phyloP scores from a whole-genome alignment of 2,329 filamentous ascomycete genomes.

The Cladosporium cucumerinum region DNA sequence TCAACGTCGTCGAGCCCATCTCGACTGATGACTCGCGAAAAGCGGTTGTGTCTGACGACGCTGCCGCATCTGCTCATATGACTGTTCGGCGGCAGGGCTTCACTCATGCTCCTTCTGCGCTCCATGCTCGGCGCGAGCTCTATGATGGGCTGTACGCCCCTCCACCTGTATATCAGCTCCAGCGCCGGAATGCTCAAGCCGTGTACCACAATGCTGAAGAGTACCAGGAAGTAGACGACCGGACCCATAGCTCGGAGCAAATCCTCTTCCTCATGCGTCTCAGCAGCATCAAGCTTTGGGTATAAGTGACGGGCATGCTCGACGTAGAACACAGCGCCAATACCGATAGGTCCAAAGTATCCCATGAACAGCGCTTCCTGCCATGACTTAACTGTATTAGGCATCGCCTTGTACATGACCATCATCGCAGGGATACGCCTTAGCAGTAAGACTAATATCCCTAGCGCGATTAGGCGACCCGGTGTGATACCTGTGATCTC shows the following conservation, averaged over 20 bases:
- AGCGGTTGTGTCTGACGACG: slow-evolving; percentile 17
- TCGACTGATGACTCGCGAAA: slow-evolving; percentile 10
- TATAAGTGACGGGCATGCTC: slow-evolving; percentile 75
- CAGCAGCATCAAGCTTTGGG: slow-evolving; percentile 50
- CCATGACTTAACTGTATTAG: slow-evolving; percentile 52
- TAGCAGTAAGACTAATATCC: slow-evolving; percentile 68
- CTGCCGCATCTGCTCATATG: slow-evolving; percentile 7
- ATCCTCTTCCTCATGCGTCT: slow-evolving; percentile 61
- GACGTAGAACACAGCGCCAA: slow-evolving; percentile 85
- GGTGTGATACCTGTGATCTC: slow-evolving; percentile 60
- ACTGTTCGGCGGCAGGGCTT: slow-evolving; percentile 14
- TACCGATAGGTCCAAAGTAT: slow-evolving; percentile 86
- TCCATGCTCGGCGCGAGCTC: slow-evolving; percentile 7
- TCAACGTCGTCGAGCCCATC: not conserved
- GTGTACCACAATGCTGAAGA: slow-evolving; percentile 81
- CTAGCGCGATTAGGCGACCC: slow-evolving; percentile 67
- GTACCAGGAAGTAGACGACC: slow-evolving; percentile 77
- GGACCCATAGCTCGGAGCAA: slow-evolving; percentile 64
- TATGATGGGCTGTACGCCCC: slow-evolving; percentile 11
- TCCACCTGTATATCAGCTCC: slow-evolving; percentile 12
- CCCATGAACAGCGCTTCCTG: slow-evolving; percentile 78
- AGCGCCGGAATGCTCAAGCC: slow-evolving; percentile 67
- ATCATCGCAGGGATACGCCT: slow-evolving; percentile 72
- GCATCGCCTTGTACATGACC: slow-evolving; percentile 65
- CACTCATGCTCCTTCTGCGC: slow-evolving; percentile 12